Base-by-base conservation (phyloP, 306 rosid genomes). In the Ammopiptanthus mongolicus region DNA sequence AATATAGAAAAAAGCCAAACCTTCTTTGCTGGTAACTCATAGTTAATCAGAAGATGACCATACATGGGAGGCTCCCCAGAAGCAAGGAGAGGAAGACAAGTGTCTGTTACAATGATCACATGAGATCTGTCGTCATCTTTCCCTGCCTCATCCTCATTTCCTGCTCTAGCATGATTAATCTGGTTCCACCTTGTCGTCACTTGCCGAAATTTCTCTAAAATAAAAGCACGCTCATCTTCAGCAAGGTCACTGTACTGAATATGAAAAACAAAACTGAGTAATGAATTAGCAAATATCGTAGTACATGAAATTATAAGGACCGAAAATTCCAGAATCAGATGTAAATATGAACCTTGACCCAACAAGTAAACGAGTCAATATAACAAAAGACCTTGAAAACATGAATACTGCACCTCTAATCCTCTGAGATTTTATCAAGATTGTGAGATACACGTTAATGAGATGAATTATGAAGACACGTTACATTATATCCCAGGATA, bases 201-300 rank as follows among this genome's bases (percentile, higher is more conserved):
- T 82, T 86, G 87, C 61, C 77, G 78, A 77, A 90, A 92, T 34
- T 76, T 86, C 75, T 95, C 99, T 18, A 92, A 53, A 29, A 84
- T 56, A 25, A 13, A 63, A 75, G 85, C 83, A 36, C 97, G 96
- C 76, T 92, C 96, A 61, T 87, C 82, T 81, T 87, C 99, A 25
- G 85, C 92, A n/a, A 92, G 93, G 88, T 95, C 99, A 81, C 91
- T 87, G 86, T 95, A 87, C 97, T 95, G 91, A 53, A 84, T 23
- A 29, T 7, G 44, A 8, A 39, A 78, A 71, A 78, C 46, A 59
- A 78, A 69, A 18, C 42, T 3, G 62, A 66, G 47, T n/a, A 18
- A 17, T 44, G 11, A 73, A 50, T 75, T 64, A 84, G 71, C 44
- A 69, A 53, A 42, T 72, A 60, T 3, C 12, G 22, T 29, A 63